Evolutionary conservation across 2,329 filamentous ascomycete genomes (phyloP), one percentile per base, ranked within the genome.

Genomic region (Fusarium sublunatum): DNA sequence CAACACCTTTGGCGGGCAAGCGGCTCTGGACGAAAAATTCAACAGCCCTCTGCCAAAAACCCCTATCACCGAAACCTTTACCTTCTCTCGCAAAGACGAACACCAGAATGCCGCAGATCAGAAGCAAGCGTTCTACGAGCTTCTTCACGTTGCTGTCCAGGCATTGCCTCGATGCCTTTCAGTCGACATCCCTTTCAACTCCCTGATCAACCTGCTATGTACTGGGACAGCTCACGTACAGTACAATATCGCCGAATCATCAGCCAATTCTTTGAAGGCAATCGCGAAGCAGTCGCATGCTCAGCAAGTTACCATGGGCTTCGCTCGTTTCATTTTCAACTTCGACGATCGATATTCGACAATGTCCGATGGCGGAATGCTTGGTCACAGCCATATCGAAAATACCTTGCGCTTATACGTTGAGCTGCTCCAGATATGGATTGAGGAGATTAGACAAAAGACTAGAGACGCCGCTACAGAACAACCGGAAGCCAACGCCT

Each of bases 341-440:
- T 99, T 98, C 74, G 96, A 99, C 75, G 93, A 96, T 67, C 88
- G 93, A 24, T 99, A 99, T 75, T 92, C 94, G 1, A 98, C 95
- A 29, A 97, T 98, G 88, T 97, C 93, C 9, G 95, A 99, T 72
- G 95, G 96, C 29, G 95, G 95, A 3, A 95, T 99, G 89, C 87
- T 99, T 24, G 95, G 94, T 0, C 89, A 92, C 31, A 91, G 90
- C 5, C 95, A 99, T 72, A 97, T 99, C 54, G 95, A 99, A 74
- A 97, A 89, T 67, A 99, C 95, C 0, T 77, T 99, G 19, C 89
- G 91, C 62, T 83, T 99, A 10, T 99, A 99, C 71, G 92, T 98
- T 26, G 93, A 99, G 76, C 80, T 99, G 6, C 82, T 99, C 11
- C 89, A 93, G 62, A 97, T 99, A 35, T 99, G 96, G 96, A 96